Base-by-base conservation (phyloP, 345 rosid species). In the Arabidopsis thaliana region DNA sequence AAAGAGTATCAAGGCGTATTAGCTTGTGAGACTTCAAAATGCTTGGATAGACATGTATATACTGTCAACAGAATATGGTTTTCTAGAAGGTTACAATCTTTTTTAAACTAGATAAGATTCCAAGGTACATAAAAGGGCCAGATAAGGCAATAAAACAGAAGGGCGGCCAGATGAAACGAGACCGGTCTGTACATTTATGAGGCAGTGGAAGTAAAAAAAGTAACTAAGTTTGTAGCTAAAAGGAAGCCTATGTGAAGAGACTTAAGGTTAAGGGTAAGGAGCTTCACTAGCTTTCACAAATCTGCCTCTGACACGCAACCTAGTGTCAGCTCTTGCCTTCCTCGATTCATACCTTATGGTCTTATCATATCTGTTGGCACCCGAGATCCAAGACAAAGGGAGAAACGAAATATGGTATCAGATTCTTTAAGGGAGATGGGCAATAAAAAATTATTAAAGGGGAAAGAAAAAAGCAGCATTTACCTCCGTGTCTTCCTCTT, bases 291-390 rank as follows among this genome's bases (percentile, higher is more conserved):
- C 88, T 86, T 92, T 95, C 81, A 91, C 99, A 75, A 95, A 95
- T 73, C 97, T 83, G 72, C 97, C 98, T 80, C 85, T 91, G 24
- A 91, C 96, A 52, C 98, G 88, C 81, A 86, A 85, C 84, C 97
- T 90, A 0, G 96, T 90, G 44, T 90, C 99, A 45, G 99, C 99
- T 81, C 97, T 86, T 30, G 92, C 93, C 84, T 91, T 94, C 84
- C 98, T 88, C 3, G 98, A 88, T 84, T 90, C 98, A 34, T 94
- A 94, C 12, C 97, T 90, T 20, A 94, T 90, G 78, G 88, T 95
- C 81, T 94, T 94, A 58, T 91, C 97, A 65, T 84, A 94, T 79
- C 98, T 94, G 76, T 77, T 41, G 16, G 32, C 44, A 50, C 73
- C n/a, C 40, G 37, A 8, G 28, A 46, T 42, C 65, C 67, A 41